Percentiles rank a stretch among this genome's conserved stretches.
phyloP scores from a whole-genome alignment of 768 basidiomycete genomes.

The Mrakia blollopis region DNA sequence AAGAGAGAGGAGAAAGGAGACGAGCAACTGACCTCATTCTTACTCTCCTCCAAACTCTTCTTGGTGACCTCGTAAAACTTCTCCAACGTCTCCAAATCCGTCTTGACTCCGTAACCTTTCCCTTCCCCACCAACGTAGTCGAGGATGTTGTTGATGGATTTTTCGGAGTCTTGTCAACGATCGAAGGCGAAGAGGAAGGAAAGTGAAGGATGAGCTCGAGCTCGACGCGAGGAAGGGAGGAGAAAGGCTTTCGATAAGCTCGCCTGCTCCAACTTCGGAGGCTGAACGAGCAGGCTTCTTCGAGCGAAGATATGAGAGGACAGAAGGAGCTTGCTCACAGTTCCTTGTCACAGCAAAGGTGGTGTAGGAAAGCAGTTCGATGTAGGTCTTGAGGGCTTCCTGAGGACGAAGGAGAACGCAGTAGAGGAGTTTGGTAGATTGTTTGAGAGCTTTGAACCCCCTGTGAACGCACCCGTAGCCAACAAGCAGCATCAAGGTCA shows the following conservation, averaged over 20 bases:
- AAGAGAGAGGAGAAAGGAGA: background rate
- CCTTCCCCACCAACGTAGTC: conserved; percentile 90
- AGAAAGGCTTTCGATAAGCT: too few relatives aligned
- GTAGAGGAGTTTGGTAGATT: conserved; percentile 90
- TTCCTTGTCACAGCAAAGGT: conserved; percentile 92
- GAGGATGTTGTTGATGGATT: conserved; percentile 95
- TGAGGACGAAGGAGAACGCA: conserved; percentile 68
- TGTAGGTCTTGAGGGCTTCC: conserved; percentile 82
- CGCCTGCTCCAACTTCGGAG: background rate
- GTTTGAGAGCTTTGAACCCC: conserved; percentile 99
- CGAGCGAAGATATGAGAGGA: background rate
- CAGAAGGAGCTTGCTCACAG: conserved; percentile 1
- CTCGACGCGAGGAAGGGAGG: background rate
- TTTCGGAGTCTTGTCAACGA: conserved; percentile 74
- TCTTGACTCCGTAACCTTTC: conserved; percentile 47
- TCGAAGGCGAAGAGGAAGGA: background rate
- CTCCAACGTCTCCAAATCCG: conserved; percentile 73
- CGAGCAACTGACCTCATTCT: conserved; percentile 71
- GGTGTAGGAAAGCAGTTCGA: conserved; percentile 80
- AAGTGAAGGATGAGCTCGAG: background rate
- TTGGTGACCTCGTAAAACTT: conserved; percentile 93
- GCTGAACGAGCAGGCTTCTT: background rate
- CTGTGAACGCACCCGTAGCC: conserved; percentile 52
- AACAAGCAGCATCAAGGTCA: background rate
- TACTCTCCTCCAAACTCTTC: conserved; percentile 81